Conservation (phyloP, 257 asterid genomes). For the Fraxinus quadrangulata region DNA sequence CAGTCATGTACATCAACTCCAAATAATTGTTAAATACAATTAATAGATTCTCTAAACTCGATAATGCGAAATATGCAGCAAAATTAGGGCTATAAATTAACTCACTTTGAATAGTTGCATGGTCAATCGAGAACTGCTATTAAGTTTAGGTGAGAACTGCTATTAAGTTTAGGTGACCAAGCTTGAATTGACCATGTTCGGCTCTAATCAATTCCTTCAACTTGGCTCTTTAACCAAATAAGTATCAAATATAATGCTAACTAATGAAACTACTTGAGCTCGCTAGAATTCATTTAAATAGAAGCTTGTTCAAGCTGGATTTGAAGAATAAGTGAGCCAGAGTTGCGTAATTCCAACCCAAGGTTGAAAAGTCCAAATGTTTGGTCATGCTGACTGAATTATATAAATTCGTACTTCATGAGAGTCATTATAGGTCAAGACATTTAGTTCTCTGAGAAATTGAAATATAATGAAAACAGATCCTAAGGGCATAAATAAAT, state of each 20-base stretch:
- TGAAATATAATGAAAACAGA: neutral
- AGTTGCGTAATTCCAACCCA: neutral
- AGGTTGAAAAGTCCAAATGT: neutral
- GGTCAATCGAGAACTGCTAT: neutral
- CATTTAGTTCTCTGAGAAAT: neutral
- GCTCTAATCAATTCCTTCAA: neutral
- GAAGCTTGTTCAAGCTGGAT: neutral
- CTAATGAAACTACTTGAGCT: neutral
- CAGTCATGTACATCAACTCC: neutral
- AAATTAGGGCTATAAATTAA: neutral
- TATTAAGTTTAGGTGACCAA: neutral
- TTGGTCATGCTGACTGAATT: neutral
- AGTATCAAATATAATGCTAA: neutral
- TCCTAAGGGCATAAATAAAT: neutral
- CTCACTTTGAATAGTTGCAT: neutral
- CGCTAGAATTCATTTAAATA: neutral
- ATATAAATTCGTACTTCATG: neutral
- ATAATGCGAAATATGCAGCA: neutral
- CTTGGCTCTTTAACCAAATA: neutral
- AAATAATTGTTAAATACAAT: no score
- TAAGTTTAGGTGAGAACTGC: neutral
- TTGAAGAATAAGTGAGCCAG: neutral
- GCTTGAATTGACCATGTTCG: neutral
- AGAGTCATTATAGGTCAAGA: neutral
- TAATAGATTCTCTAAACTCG: neutral